Percentiles rank a stretch among this genome's conserved stretches.
phyloP scores from a whole-genome alignment of 495 filamentous ascomycete species.

The Saxophila tyrrhenica region DNA sequence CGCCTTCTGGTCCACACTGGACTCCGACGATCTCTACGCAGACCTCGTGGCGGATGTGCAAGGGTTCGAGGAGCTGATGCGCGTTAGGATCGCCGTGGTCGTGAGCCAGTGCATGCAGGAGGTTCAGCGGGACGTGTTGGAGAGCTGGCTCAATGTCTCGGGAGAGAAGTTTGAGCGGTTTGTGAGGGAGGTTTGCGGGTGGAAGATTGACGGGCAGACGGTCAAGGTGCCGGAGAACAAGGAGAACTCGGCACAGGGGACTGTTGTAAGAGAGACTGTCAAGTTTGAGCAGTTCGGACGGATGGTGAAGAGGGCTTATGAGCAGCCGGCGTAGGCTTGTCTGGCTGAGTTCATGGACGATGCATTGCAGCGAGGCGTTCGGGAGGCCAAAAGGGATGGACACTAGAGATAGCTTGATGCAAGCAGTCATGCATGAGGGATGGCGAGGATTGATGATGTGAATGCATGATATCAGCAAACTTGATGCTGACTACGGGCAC shows the following conservation, averaged over 20 bases:
- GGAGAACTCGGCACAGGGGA: slow-evolving; percentile 97
- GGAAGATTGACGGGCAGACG: slow-evolving; percentile 56
- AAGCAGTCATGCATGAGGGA: too few species aligned
- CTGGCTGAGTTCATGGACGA: too few species aligned
- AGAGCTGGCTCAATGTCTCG: slow-evolving; percentile 74
- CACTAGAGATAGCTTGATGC: too few species aligned
- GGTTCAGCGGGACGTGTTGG: slow-evolving; percentile 61
- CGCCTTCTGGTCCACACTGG: slow-evolving; percentile 85
- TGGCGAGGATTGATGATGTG: too few species aligned
- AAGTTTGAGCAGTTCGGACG: slow-evolving; percentile 80
- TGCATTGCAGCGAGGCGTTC: background rate
- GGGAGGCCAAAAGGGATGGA: background rate
- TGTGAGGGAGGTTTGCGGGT: slow-evolving; percentile 71
- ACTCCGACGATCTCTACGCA: slow-evolving; percentile 90
- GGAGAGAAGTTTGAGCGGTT: slow-evolving; percentile 68
- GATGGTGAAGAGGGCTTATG: slow-evolving; percentile 77
- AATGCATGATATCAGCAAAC: too few species aligned
- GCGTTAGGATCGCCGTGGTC: slow-evolving; percentile 79
- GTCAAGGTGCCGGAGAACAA: slow-evolving; percentile 80
- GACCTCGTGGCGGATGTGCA: slow-evolving; percentile 87
- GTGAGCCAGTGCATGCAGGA: slow-evolving; percentile 81
- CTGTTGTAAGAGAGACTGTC: slow-evolving; percentile 90
- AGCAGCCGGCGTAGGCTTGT: slow-evolving; percentile 77
- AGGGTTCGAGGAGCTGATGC: slow-evolving; percentile 94
- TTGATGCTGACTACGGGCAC: too few species aligned